phyloP scores from a whole-genome alignment of 768 basidiomycete genomes.

The Chlorophyllum brunneum region DNA sequence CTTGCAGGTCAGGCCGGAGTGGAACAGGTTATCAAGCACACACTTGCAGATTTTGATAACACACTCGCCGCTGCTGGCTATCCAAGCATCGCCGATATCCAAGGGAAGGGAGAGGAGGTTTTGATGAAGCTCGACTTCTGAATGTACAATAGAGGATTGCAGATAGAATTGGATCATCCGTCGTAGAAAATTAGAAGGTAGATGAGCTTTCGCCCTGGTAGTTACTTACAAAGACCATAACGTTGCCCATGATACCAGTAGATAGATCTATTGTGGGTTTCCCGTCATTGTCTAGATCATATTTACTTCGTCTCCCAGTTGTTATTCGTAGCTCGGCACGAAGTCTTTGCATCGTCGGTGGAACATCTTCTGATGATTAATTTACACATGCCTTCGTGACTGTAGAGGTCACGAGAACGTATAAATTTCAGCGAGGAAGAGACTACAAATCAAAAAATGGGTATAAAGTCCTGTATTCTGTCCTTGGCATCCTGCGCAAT shows the following conservation, averaged over 20 bases:
- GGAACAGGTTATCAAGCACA: conserved; percentile 66
- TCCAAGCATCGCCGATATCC: conserved; percentile 53
- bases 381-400: no score
- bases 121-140: conserved; percentile 38
- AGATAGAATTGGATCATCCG: no score
- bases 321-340: no score
- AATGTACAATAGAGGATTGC: background rate
- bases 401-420: background rate
- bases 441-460: conserved; percentile 62
- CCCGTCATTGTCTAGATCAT: no score
- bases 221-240: no score
- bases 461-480: conserved; percentile 93
- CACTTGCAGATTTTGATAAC: conserved; percentile 65
- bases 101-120: conserved; percentile 52
- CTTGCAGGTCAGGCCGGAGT: conserved; percentile 70
- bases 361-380: no score
- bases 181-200: no score
- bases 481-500: conserved; percentile 96
- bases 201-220: no score
- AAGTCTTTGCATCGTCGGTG: no score
- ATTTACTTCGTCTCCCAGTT: no score
- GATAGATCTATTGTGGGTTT: no score
- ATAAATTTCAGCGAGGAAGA: background rate
- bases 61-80: conserved; percentile 64
- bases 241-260: no score